These are phyloP conservation scores for Phaeosphaeria sp. DNA, from an alignment of 2,329 filamentous ascomycete species.

Conservation along the genomic window DNA sequence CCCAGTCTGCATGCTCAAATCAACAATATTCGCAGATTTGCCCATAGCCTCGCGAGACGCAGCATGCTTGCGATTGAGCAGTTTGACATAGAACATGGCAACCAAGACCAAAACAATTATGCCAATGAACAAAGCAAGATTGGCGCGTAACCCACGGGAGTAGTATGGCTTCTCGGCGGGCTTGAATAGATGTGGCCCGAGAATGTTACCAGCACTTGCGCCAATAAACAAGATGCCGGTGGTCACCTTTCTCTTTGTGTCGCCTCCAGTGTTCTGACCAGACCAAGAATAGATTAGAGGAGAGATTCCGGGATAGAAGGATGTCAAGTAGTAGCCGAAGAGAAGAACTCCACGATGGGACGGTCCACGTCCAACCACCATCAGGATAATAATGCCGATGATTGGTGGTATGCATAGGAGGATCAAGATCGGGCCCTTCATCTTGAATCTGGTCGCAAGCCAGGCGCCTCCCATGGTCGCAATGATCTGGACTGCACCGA, in stretches of 20 bases:
- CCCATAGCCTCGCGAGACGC: slow-evolving; percentile 62
- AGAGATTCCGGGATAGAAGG: slow-evolving; percentile 66
- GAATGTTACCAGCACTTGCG: slow-evolving; percentile 69
- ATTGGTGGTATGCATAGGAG: slow-evolving; percentile 64
- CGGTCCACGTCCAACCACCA: slow-evolving; percentile 56
- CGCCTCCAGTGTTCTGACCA: slow-evolving; percentile 69
- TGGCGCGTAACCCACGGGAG: slow-evolving; percentile 63
- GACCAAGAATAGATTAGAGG: slow-evolving; percentile 68
- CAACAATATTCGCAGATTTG: slow-evolving; percentile 64
- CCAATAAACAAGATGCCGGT: slow-evolving; percentile 71
- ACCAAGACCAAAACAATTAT: slow-evolving; percentile 61
- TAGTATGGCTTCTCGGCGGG: slow-evolving; percentile 66
- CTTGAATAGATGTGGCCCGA: slow-evolving; percentile 70
- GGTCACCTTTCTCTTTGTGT: slow-evolving; percentile 72
- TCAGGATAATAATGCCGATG: slow-evolving; percentile 61
- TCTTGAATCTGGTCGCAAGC: slow-evolving; percentile 60
- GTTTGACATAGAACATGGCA: slow-evolving; percentile 56
- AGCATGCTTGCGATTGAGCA: slow-evolving; percentile 64
- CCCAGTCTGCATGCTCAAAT: slow-evolving; percentile 64
- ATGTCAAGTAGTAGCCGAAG: slow-evolving; percentile 66
- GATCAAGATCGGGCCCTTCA: slow-evolving; percentile 62
- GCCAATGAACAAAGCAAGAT: slow-evolving; percentile 66
- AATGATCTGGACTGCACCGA: slow-evolving; percentile 66
- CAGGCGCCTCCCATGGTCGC: slow-evolving; percentile 65
- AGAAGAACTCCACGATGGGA: slow-evolving; percentile 59